These are phyloP conservation scores for Lactarius pseudohatsudake DNA, from an alignment of 768 basidiomycete species.

Conservation along the genomic window DNA sequence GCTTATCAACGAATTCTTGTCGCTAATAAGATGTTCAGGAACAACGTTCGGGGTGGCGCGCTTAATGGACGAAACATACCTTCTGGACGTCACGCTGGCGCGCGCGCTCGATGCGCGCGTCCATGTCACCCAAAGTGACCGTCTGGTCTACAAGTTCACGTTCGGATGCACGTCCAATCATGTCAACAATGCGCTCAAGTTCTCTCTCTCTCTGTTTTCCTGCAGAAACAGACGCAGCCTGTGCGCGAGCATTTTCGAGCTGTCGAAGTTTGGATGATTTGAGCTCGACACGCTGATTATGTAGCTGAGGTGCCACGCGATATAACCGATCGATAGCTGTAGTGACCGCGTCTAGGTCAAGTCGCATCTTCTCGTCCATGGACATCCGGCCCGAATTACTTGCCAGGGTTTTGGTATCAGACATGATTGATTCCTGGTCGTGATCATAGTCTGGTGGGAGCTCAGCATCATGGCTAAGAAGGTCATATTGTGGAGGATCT, in stretches of 20 bases:
- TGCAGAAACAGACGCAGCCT: constrained; percentile 34
- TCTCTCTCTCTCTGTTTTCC: constrained; percentile 57
- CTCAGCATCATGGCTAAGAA: constrained; percentile 37
- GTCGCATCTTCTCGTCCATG: constrained; percentile 72
- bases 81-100: constrained; percentile 60
- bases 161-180: constrained; percentile 69
- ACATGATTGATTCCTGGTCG: constrained; percentile 13
- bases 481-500: constrained; percentile 28
- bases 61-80: constrained; percentile 41
- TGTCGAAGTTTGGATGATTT: constrained; percentile 66
- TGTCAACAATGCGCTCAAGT: constrained; percentile 67
- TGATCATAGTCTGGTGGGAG: constrained; percentile 37
- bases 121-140: constrained; percentile 61
- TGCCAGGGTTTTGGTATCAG: constrained; percentile 22
- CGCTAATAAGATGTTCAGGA: constrained; percentile 44
- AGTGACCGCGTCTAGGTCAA: constrained; percentile 84
- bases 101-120: constrained; percentile 52
- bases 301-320: constrained; percentile 80
- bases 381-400: constrained; percentile 23
- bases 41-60: constrained; percentile 9
- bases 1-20: constrained; percentile 71
- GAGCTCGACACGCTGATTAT: constrained; percentile 92
- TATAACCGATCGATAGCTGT: constrained; percentile 90
- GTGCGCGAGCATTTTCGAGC: constrained; percentile 68
- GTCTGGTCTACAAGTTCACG: constrained; percentile 69